These are phyloP conservation scores for Penicillium robsamsonii DNA, from an alignment of 495 filamentous ascomycete species.

Conservation along the genomic window DNA sequence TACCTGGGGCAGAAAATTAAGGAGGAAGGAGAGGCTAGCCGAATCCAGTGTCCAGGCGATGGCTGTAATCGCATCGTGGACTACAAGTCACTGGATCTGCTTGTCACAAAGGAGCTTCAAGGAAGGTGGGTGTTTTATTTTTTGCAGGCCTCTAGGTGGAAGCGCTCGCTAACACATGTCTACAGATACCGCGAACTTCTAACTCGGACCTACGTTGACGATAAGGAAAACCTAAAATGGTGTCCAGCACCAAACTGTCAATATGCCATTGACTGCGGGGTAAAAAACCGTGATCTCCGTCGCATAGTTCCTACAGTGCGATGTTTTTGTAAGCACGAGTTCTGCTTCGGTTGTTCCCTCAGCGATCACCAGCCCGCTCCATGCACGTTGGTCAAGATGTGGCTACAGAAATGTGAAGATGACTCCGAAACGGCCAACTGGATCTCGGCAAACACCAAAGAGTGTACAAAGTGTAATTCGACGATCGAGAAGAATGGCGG, in stretches of 20 bases:
- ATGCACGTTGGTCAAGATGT: slow-evolving; percentile 87
- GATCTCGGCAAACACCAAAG: slow-evolving; percentile 98
- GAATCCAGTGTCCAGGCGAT: slow-evolving; percentile 89
- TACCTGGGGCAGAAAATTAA: slow-evolving; percentile 90
- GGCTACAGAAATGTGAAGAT: slow-evolving; percentile 98
- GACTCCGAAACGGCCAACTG: slow-evolving; percentile 98
- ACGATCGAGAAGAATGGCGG: slow-evolving; percentile 99
- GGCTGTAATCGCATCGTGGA: slow-evolving; percentile 89
- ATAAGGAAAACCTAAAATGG: slow-evolving; percentile 93
- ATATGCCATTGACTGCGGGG: slow-evolving; percentile 82
- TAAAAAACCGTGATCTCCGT: slow-evolving; percentile 80
- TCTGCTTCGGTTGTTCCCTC: slow-evolving; percentile 95
- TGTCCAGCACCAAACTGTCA: slow-evolving; percentile 94
- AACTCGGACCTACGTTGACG: slow-evolving; percentile 93
- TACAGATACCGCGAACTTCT: slow-evolving; percentile 78
- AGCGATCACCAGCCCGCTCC: slow-evolving; percentile 92
- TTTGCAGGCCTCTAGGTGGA: background rate
- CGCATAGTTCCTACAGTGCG: slow-evolving; percentile 85
- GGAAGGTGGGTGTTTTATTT: slow-evolving; percentile 48
- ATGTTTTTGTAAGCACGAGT: slow-evolving; percentile 78
- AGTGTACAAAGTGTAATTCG: slow-evolving; percentile 91
- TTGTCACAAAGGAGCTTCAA: slow-evolving; percentile 72
- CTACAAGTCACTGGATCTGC: slow-evolving; percentile 77
- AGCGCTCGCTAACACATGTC: slow-evolving; percentile 14
- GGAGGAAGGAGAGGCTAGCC: slow-evolving; percentile 89